Evolutionary conservation across 495 filamentous ascomycete genomes (phyloP).

Genomic region (Ascobolus immersus): DNA sequence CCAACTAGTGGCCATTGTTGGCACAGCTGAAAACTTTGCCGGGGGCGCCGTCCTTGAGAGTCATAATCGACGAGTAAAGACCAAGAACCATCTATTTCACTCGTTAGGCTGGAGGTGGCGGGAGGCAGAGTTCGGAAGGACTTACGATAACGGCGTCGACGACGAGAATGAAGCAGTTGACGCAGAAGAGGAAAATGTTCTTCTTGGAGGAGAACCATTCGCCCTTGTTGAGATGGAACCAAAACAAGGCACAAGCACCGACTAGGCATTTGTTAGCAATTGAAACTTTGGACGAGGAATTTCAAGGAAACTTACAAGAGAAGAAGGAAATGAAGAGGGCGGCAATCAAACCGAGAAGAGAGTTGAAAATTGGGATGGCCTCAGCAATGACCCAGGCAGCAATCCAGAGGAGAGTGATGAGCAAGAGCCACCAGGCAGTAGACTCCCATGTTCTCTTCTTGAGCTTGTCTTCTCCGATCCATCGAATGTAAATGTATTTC

Average conservation of each 20-base stretch:
- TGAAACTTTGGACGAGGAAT: conserved; percentile 22
- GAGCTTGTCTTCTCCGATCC: conserved; percentile 22
- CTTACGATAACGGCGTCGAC: conserved; percentile 21
- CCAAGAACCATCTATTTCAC: conserved; percentile 9
- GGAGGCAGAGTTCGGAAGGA: neutral
- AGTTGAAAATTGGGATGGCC: conserved; percentile 46
- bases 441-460: conserved; percentile 9
- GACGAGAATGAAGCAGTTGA: conserved; percentile 27
- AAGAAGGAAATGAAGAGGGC: conserved; percentile 20
- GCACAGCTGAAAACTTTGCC: too few relatives aligned
- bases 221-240: conserved; percentile 37
- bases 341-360: conserved; percentile 29
- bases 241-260: conserved; percentile 38
- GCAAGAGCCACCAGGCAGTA: conserved; percentile 27
- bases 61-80: conserved; percentile 8
- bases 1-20: too few relatives aligned
- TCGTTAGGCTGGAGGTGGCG: neutral
- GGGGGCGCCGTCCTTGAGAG: too few relatives aligned
- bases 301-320: conserved; percentile 21
- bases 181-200: conserved; percentile 22
- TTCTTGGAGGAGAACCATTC: conserved; percentile 19
- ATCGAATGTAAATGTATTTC: conserved; percentile 40
- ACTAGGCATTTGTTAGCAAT: conserved; percentile 35
- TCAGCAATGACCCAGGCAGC: conserved; percentile 47
- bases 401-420: conserved; percentile 33